Evolutionary conservation across 148 eudicot species (phyloP).

Genomic region (Beta vulgaris): DNA sequence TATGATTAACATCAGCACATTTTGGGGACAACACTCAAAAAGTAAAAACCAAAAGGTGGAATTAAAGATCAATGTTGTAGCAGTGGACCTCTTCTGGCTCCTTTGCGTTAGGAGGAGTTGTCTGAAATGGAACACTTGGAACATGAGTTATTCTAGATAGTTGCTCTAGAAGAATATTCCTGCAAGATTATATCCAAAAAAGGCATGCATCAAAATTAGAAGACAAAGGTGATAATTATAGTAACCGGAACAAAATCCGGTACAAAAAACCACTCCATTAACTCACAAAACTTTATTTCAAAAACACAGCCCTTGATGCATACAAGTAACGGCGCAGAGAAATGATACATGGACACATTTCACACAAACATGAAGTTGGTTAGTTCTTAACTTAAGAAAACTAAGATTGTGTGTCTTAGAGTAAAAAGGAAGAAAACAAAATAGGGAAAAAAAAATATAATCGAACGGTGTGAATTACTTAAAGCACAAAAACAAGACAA

Average conservation of each 20-base stretch:
- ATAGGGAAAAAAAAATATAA: background rate
- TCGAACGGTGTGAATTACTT: background rate
- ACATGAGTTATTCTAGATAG: conserved; percentile 60
- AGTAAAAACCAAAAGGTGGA: background rate
- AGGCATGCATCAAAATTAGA: conserved; percentile 12
- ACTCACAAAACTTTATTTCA: background rate
- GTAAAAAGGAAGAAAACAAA: no score
- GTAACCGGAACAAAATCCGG: background rate
- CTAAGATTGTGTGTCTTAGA: background rate
- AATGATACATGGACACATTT: background rate
- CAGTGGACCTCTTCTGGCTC: conserved; percentile 67
- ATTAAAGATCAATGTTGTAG: background rate
- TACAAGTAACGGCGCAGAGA: conserved; percentile 1
- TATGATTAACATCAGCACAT: conserved; percentile 10
- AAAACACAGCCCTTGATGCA: background rate
- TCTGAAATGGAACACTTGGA: conserved; percentile 80
- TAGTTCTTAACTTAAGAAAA: no score
- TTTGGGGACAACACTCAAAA: background rate
- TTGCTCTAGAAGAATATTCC: conserved; percentile 77
- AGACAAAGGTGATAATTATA: background rate
- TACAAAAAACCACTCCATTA: background rate
- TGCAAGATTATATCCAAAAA: conserved; percentile 29
- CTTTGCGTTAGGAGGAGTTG: conserved; percentile 50
- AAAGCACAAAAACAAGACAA: background rate
- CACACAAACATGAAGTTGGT: background rate